Base-by-base conservation (phyloP, 495 filamentous ascomycete species). In the Neurospora africana region DNA sequence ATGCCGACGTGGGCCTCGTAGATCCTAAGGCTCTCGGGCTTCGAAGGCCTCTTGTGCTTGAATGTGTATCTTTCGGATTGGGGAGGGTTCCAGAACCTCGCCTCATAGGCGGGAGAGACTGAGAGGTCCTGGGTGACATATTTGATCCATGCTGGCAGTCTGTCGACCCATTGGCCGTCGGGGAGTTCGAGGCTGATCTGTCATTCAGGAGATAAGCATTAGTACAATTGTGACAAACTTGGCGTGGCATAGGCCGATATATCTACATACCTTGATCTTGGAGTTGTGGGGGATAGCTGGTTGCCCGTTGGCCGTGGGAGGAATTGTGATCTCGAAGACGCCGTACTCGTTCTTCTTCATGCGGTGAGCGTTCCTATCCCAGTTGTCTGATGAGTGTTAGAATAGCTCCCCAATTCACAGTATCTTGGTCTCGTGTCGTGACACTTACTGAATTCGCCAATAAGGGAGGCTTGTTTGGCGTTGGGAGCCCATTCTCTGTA, bases 1-100 rank as follows among this genome's bases (percentile, higher is more conserved):
- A 99, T 99, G 68, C 95, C 95, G 69, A 99, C 94, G 81, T 99
- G 95, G 15, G 96, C 96, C 82, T 99, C 95, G 81, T 99, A 99
- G 65, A 99, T 94, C 47, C 96, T 89, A 43, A 89, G 89, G 77
- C 92, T 95, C 74, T 87, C 82, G 7, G 95, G 95, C 85, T 94
- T 97, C 81, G 89, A 89, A 13, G 95, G 95, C 27, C 91, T 87
- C 33, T 87, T 74, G 80, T 98, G 87, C 81, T 94, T 92, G 88
- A 97, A 97, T 19, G 83, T 83, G 80, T 98, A 97, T 77, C 82
- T 84, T 76, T 92, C 88, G 68, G 84, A 82, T 65, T 87, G 81
- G 15, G 93, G 92, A 30, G 95, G 96, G 79, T 98, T 97, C 95
- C 95, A 99, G 84, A 98, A 98, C 58, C 95, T 87, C 15, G 93